Evolutionary conservation across 768 basidiomycete genomes (phyloP).

Genomic region (Mycena maculata): DNA sequence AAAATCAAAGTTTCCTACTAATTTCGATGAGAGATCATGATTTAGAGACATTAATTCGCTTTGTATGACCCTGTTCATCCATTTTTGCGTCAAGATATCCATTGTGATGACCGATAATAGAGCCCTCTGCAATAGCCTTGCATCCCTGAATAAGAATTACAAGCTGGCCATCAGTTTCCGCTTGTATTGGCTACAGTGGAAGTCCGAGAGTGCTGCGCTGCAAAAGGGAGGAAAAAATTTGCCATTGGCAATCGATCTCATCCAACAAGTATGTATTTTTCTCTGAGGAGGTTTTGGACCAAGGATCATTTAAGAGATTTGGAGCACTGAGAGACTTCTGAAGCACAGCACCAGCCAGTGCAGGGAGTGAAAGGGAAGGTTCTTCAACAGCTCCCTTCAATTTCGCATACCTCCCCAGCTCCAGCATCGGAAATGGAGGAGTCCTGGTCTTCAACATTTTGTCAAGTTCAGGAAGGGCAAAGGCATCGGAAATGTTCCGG

Average conservation of each 20-base stretch:
- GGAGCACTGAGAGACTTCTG: not conserved
- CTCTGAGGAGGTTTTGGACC: not conserved
- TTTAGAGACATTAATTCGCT: not conserved
- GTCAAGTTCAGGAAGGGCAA: not conserved
- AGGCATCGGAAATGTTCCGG: not conserved
- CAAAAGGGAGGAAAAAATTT: not conserved
- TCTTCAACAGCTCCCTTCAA: not conserved
- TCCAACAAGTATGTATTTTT: not conserved
- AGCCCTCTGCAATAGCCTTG: conserved; percentile 5
- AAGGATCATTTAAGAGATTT: not conserved
- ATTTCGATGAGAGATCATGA: not conserved
- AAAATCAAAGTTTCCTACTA: not conserved
- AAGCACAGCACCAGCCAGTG: not conserved
- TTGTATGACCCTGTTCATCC: not conserved
- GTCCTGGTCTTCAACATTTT: not conserved
- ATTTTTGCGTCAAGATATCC: not conserved
- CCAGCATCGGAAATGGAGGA: not conserved
- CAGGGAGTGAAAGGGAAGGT: not conserved
- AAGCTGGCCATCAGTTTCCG: not conserved
- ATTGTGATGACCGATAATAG: not conserved
- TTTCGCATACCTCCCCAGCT: conserved; percentile 5
- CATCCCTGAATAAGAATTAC: conserved; percentile 8
- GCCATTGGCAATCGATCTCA: conserved; percentile 10
- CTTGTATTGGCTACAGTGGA: not conserved
- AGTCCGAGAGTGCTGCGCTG: not conserved